These are phyloP conservation scores for Rhytidiadelphus loreus DNA, from an alignment of 225 moss, liverwort and hornwort species.

Conservation along the genomic window DNA sequence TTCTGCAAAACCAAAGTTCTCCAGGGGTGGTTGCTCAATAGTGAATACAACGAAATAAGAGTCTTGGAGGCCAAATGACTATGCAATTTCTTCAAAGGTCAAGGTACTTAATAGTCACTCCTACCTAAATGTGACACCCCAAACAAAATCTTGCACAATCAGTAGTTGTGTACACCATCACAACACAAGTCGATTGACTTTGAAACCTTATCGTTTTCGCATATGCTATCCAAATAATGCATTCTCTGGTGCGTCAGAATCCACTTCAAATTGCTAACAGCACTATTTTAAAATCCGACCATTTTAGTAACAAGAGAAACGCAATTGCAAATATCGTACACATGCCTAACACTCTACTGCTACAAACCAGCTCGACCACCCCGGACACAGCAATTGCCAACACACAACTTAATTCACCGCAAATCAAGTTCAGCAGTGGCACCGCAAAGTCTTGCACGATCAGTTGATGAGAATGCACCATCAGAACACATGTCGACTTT, in stretches of 20 bases:
- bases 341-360: neutral
- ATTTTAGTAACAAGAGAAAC: neutral
- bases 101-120: neutral
- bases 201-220: neutral
- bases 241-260: neutral
- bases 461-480: neutral
- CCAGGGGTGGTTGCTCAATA: neutral
- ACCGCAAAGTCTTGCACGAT: neutral
- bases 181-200: neutral
- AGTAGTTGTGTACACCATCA: neutral
- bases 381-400: neutral
- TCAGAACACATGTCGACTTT: neutral
- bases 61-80: neutral
- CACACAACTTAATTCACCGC: neutral
- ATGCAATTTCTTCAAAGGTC: neutral
- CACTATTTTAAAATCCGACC: neutral
- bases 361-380: neutral
- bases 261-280: neutral
- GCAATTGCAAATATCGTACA: neutral
- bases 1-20: neutral
- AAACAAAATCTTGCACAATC: neutral
- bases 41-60: neutral
- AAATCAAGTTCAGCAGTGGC: neutral
- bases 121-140: neutral
- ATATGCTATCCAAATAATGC: neutral